A percentile compares a stretch with the other conserved stretches of the same genome.
Evolutionary conservation across 2,329 filamentous ascomycete genomes (phyloP).

Genomic region (Monosporascus sp.): DNA sequence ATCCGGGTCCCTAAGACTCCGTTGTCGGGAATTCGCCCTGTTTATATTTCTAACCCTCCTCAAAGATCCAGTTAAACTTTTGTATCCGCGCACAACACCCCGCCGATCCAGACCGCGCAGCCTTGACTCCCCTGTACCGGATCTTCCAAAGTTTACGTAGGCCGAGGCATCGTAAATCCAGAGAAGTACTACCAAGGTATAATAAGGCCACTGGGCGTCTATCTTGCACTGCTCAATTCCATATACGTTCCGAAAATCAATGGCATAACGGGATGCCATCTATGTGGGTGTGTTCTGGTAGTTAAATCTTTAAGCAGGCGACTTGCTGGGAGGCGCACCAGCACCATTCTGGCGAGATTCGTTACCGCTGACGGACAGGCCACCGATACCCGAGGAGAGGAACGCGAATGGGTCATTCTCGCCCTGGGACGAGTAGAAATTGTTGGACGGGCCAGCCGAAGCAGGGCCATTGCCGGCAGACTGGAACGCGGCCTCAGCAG

Average conservation of each 20-base stretch:
- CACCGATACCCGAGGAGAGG: conserved; percentile 67
- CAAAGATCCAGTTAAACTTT: conserved; percentile 29
- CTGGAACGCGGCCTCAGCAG: conserved; percentile 90
- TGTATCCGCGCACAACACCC: conserved; percentile 20
- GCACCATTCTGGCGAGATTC: conserved; percentile 60
- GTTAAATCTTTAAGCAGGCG: conserved; percentile 43
- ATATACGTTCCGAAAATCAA: conserved; percentile 31
- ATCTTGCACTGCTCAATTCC: conserved; percentile 34
- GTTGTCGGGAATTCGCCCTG: conserved; percentile 16
- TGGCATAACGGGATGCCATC: conserved; percentile 12
- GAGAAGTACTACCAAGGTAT: conserved; percentile 38
- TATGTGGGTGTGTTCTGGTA: conserved; percentile 9
- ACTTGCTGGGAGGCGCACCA: conserved; percentile 53
- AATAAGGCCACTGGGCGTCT: conserved; percentile 31
- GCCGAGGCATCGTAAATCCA: conserved; percentile 35
- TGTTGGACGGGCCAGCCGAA: conserved; percentile 71
- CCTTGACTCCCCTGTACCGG: conserved; percentile 30
- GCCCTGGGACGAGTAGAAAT: conserved; percentile 60
- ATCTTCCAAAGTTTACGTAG: conserved; percentile 38
- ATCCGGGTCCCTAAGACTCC: conserved; percentile 16
- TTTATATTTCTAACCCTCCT: conserved; percentile 38
- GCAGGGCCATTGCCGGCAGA: conserved; percentile 77
- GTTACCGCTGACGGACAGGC: conserved; percentile 63
- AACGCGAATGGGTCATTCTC: conserved; percentile 78
- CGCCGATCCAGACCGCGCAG: conserved; percentile 23